Percentiles rank a stretch among this genome's conserved stretches.
Evolutionary conservation across 176 grass and related monocot species (phyloP).

Genomic region (Secale cereale): DNA sequence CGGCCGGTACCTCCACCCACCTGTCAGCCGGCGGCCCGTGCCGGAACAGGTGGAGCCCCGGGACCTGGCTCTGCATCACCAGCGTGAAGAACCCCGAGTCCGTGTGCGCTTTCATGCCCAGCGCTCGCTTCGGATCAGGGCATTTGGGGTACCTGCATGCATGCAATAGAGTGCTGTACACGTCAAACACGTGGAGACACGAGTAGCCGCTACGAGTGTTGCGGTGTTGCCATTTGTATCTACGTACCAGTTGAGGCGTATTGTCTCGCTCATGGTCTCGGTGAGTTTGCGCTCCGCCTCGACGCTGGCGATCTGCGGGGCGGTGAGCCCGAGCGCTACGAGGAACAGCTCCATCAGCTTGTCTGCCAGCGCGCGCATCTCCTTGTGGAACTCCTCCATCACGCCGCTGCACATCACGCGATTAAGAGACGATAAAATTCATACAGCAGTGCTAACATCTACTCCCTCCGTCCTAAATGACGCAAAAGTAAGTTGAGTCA

Average conservation of each 20-base stretch:
- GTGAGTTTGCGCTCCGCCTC: conserved; percentile 34
- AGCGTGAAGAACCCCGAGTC: conserved; percentile 93
- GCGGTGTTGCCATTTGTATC: too few relatives aligned
- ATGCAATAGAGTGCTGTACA: too few relatives aligned
- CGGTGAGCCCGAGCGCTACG: conserved; percentile 54
- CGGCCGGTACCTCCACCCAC: too few relatives aligned
- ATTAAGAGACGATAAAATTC: too few relatives aligned
- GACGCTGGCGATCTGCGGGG: conserved; percentile 32
- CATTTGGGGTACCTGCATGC: conserved; percentile 51
- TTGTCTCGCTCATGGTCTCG: conserved; percentile 45
- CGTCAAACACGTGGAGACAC: too few relatives aligned
- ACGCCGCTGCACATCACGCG: conserved; percentile 45
- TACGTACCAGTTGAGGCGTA: conserved; percentile 62
- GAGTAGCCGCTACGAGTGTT: too few relatives aligned
- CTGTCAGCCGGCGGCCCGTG: neutral
- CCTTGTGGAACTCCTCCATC: conserved; percentile 79
- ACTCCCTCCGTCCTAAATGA: too few relatives aligned
- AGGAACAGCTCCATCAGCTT: conserved; percentile 62
- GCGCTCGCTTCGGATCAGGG: conserved; percentile 80
- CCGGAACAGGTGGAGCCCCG: conserved; percentile 79
- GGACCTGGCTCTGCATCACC: conserved; percentile 72
- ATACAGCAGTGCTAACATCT: too few relatives aligned
- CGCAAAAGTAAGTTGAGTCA: too few relatives aligned
- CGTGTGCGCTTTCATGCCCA: conserved; percentile 84
- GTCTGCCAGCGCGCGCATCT: conserved; percentile 52